Evolutionary conservation across 2,329 filamentous ascomycete species (phyloP).

Genomic region (Ploettnerulaceae sp.): DNA sequence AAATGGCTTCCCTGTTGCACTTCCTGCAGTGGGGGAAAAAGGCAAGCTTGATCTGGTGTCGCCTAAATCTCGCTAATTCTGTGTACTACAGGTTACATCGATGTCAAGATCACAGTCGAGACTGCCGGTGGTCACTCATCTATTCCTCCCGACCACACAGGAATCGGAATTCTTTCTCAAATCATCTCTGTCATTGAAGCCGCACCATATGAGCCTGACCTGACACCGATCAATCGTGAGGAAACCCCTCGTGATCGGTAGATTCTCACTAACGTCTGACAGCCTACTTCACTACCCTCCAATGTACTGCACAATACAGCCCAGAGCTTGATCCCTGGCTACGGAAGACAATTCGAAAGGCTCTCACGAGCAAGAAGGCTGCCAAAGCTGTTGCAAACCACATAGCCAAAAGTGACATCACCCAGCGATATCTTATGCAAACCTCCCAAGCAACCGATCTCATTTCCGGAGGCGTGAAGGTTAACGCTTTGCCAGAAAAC

Average conservation of each 20-base stretch:
- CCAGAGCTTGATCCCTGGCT: constrained; percentile 8
- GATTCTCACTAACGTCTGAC: too few relatives aligned
- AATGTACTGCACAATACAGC: constrained; percentile 6
- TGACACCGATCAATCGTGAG: too few relatives aligned
- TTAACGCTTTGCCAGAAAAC: constrained; percentile 52
- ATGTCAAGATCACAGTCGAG: constrained; percentile 43
- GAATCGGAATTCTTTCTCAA: constrained; percentile 64
- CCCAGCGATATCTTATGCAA: constrained; percentile 46
- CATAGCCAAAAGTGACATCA: constrained; percentile 38
- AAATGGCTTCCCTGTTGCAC: too few relatives aligned
- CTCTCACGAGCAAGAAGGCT: background rate
- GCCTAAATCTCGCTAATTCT: too few relatives aligned
- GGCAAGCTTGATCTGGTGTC: too few relatives aligned
- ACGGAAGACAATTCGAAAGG: background rate
- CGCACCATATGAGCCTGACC: constrained; percentile 50
- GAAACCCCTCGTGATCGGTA: too few relatives aligned
- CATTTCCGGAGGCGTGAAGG: constrained; percentile 49
- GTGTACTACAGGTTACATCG: constrained; percentile 34
- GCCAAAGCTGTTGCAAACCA: constrained; percentile 18
- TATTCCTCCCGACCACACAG: constrained; percentile 56
- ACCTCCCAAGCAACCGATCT: constrained; percentile 52
- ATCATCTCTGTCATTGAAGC: constrained; percentile 61
- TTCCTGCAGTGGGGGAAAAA: too few relatives aligned
- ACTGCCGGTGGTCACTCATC: constrained; percentile 59
- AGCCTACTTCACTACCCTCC: constrained; percentile 13